A percentile compares a stretch with the other conserved stretches of the same genome.
phyloP scores from a whole-genome alignment of 2,329 filamentous ascomycete species.

The Fusarium equiseti region DNA sequence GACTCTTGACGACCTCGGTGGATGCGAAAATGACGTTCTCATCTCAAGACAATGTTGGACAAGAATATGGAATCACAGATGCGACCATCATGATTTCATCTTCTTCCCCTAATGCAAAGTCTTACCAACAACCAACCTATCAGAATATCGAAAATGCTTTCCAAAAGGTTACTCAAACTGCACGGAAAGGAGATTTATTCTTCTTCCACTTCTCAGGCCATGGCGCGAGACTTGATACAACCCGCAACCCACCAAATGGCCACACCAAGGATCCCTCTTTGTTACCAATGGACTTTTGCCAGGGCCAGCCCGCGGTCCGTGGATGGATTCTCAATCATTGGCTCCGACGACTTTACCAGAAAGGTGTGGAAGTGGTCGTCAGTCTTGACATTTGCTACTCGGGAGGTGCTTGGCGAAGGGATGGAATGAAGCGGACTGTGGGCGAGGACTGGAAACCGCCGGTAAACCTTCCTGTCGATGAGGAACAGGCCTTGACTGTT shows the following conservation, averaged over 20 bases:
- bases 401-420: constrained; percentile 13
- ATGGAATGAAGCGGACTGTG: background rate
- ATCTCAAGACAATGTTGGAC: background rate
- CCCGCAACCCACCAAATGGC: background rate
- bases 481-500: background rate
- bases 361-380: constrained; percentile 11
- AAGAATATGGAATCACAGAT: background rate
- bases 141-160: constrained; percentile 6
- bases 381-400: constrained; percentile 25
- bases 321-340: constrained; percentile 21
- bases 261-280: constrained; percentile 11
- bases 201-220: constrained; percentile 28
- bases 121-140: background rate
- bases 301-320: constrained; percentile 6
- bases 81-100: background rate
- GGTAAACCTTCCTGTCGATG: background rate
- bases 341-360: constrained; percentile 12
- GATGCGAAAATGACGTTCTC: background rate
- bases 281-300: constrained; percentile 11
- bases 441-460: background rate
- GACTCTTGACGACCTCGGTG: background rate
- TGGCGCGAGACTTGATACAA: background rate
- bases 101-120: background rate
- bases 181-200: constrained; percentile 12
- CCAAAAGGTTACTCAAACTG: background rate